Evolutionary conservation across 805 yeast genomes (phyloP), one percentile per base, ranked within the genome.

Genomic region (Metahyphopichia silvanorum): DNA sequence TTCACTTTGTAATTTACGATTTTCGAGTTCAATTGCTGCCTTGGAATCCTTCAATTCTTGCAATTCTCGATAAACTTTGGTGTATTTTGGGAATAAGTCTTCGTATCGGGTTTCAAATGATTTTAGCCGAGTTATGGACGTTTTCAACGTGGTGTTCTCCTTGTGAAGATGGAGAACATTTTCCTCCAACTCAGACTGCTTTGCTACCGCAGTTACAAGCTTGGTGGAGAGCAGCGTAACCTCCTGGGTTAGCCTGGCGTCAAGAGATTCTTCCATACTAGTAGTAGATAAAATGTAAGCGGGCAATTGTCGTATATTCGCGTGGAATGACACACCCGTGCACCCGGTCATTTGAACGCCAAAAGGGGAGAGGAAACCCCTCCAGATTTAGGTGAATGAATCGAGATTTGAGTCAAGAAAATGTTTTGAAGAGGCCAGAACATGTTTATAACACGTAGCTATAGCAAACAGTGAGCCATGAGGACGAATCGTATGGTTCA

Each of bases 1-100:
- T 51, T 86, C 96, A 20, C 70, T 75, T 40, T 81, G 76, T 31
- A 86, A 58, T 37, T 72, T 69, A 28, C 72, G 65, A 12, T 75
- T 80, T 43, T 82, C 85, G 8, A 59, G 62, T 42, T 80, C 82
- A 1, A 86, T 82, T 6, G 54, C 63, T 7, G 53, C 56, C 38
- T 74, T 74, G 47, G 57, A 63, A 4, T 51, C 37, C 16, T 44
- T 47, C 16, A 64, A 29, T 32, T 36, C 40, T 40, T 38, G 26
- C 10, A 25, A 34, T 12, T 46, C 43, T 21, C 52, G 52, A 13
- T 60, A 39, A 9, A 73, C 44, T 25, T 55, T 55, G 16, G 51
- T 47, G 43, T 57, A 61, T 31, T 60, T 47, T 1, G 56, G 45
- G 27, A 57, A 44, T 18, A 70, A 34, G 5, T 45, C 44, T 9